Evolutionary conservation across 2,329 filamentous ascomycete genomes (phyloP).

Genomic region (Huntiella decipiens): DNA sequence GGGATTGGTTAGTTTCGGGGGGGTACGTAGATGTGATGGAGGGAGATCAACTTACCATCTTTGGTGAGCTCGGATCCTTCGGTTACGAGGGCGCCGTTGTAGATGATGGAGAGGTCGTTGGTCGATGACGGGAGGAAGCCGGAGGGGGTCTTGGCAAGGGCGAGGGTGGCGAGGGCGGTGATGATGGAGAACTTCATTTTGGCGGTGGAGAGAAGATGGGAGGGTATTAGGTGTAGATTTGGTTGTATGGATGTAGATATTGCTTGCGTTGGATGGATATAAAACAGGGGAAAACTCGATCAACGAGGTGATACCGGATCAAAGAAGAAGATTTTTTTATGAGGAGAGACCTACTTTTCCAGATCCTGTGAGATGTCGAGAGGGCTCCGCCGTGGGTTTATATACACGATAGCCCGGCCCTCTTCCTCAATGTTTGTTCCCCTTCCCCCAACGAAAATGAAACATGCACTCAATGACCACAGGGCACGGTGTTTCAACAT

Average conservation of each 20-base stretch:
- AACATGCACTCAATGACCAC: no score
- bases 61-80: constrained; percentile 22
- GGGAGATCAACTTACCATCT: constrained; percentile 18
- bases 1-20: background rate
- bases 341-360: background rate
- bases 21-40: background rate
- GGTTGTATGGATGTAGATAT: background rate
- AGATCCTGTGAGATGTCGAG: no score
- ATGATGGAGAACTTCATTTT: constrained; percentile 16
- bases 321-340: background rate
- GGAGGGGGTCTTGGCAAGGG: constrained; percentile 22
- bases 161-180: constrained; percentile 17
- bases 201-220: background rate
- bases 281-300: constrained; percentile 6
- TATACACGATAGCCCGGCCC: no score
- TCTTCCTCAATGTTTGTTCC: no score
- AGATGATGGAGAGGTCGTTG: constrained; percentile 23
- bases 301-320: constrained; percentile 9
- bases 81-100: constrained; percentile 19
- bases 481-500: no score
- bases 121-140: constrained; percentile 23
- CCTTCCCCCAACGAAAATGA: no score
- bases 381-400: no score
- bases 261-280: background rate
- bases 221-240: background rate